Base-by-base conservation (phyloP, 768 basidiomycete species). In the Lactarius akahatsu region DNA sequence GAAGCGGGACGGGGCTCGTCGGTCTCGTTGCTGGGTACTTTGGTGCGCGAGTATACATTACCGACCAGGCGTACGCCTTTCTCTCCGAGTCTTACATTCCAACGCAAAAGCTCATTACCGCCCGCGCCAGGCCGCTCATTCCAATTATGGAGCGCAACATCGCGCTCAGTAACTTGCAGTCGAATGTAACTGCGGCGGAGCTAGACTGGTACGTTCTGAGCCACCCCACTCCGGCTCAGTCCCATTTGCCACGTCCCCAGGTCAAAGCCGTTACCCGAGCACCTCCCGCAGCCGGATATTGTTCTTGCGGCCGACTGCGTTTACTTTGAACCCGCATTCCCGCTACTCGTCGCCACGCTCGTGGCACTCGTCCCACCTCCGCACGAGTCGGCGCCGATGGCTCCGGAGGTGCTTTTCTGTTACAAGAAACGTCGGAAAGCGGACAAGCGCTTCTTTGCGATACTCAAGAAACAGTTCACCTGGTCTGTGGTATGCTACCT, bases 361-460 rank as follows among this genome's bases (percentile, higher is more conserved):
- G 81, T 78, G 40, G 84, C 88, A 54, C 83, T 96, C 43, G 79
- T 75, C 3, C 56, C 71, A 0, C 70, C 83, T 1, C 74, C 73
- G 9, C 57, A 74, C 38, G 74, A 70, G 50, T 26, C 50, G 50
- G 50, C 50, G 23, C 23, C 41, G 18, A 43, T 20, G 41, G 8
- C 41, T 13, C 74, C 75, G 43, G 89, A 93, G 64, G 83, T 96
- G 47, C 75, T 96, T 41, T 94, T 98, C 77, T 95, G 93, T 74
- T 96, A 94, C 79, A 95, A 95, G 78, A 96, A 96, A 73, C 83
- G 95, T 61, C 83, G 95, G 77, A 96, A 94, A 85, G 94, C 92
- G 0, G 94, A 96, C 74, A 93, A 87, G 73, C 85, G 90, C 1
- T 96, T 96, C 77, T 96, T 96, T 74, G 74, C 79, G 0, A 75